These are phyloP conservation scores for Podospora sp. DNA, from an alignment of 495 filamentous ascomycete genomes.

Conservation along the genomic window DNA sequence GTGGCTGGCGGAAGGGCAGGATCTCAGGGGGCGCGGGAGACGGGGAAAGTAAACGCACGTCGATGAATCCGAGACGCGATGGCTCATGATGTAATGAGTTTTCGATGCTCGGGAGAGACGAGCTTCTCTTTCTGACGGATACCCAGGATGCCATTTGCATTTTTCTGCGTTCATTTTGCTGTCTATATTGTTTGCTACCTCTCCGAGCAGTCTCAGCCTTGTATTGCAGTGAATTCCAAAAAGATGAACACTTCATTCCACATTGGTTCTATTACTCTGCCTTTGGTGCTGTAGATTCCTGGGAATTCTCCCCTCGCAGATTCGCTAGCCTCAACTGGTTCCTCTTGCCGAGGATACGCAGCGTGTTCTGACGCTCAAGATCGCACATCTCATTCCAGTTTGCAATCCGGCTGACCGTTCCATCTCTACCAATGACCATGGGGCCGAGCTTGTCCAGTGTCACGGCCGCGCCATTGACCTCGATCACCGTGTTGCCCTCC, in stretches of 20 bases:
- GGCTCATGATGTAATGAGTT: conserved; percentile 11
- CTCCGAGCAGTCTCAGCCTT: neutral
- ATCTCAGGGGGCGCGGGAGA: conserved; percentile 3
- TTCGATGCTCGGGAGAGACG: neutral
- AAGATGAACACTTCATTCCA: neutral
- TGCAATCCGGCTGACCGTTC: conserved; percentile 62
- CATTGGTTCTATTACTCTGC: neutral
- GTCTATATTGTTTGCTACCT: neutral
- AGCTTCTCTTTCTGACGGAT: neutral
- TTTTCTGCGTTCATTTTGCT: neutral
- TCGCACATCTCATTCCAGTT: conserved; percentile 71
- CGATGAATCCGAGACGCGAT: conserved; percentile 11
- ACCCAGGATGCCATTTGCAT: neutral
- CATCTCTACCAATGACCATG: conserved; percentile 69
- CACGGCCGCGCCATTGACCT: conserved; percentile 51
- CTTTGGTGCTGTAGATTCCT: neutral
- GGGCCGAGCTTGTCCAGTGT: conserved; percentile 64
- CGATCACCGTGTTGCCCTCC: conserved; percentile 47
- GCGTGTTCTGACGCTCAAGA: conserved; percentile 61
- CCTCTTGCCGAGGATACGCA: conserved; percentile 63
- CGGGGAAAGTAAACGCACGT: conserved; percentile 4
- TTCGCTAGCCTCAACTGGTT: conserved; percentile 63
- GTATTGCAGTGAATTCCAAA: neutral
- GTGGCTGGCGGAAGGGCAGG: neutral
- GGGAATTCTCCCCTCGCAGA: conserved; percentile 42